Evolutionary conservation across 2,329 filamentous ascomycete species (phyloP).

Genomic region (Phyllosticta paracitricarpa): DNA sequence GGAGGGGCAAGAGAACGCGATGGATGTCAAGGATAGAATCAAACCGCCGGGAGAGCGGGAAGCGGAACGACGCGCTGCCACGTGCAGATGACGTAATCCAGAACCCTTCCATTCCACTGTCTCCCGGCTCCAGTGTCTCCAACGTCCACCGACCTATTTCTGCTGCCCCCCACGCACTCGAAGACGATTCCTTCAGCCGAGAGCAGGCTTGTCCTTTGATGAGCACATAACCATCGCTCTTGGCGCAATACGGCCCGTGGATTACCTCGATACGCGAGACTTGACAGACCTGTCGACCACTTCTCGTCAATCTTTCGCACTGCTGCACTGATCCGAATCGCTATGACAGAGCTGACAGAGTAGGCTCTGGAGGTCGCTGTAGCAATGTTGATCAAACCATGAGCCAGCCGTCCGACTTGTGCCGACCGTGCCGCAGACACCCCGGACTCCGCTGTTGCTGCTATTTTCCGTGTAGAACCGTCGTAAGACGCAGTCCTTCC

Average conservation of each 20-base stretch:
- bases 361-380: neutral
- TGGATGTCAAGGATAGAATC: neutral
- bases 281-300: neutral
- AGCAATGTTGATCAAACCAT: neutral
- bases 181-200: neutral
- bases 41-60: neutral
- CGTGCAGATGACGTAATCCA: neutral
- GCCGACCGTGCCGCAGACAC: too few relatives aligned
- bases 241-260: neutral
- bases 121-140: neutral
- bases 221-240: neutral
- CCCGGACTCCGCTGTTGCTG: too few relatives aligned
- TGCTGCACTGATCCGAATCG: neutral
- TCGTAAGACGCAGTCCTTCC: too few relatives aligned
- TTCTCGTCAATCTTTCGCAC: neutral
- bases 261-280: neutral
- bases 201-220: neutral
- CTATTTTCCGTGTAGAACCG: too few relatives aligned
- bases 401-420: too few relatives aligned
- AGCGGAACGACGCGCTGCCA: neutral
- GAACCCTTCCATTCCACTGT: neutral
- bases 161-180: neutral
- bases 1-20: neutral
- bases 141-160: neutral
- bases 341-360: neutral